A percentile compares a stretch with the other conserved stretches of the same genome.
phyloP scores from a whole-genome alignment of 345 rosid species.

The Turnera subulata region DNA sequence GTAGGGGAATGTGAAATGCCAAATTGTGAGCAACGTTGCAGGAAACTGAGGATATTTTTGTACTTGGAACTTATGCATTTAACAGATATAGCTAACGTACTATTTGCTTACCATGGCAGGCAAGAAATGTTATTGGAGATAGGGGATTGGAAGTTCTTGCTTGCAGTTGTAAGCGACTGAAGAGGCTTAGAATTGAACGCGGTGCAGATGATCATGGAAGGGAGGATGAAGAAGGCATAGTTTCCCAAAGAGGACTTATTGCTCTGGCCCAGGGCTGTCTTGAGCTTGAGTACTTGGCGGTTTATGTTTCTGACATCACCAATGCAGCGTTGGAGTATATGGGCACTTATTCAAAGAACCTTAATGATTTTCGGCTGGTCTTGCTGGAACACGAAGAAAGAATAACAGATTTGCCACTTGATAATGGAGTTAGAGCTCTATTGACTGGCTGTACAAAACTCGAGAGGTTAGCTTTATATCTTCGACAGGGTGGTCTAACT shows the following conservation, averaged over 20 bases:
- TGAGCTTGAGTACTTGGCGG: slow-evolving; percentile 71
- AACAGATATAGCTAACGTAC: neutral
- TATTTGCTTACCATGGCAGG: slow-evolving; percentile 39
- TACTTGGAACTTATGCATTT: neutral
- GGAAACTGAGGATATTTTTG: neutral
- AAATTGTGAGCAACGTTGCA: neutral
- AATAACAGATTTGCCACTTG: slow-evolving; percentile 85
- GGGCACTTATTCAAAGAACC: slow-evolving; percentile 63
- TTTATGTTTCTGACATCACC: slow-evolving; percentile 82
- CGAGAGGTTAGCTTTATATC: slow-evolving; percentile 73
- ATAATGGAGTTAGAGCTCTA: slow-evolving; percentile 77
- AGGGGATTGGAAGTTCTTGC: slow-evolving; percentile 85
- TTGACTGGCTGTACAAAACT: slow-evolving; percentile 80
- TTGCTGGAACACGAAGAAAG: slow-evolving; percentile 69
- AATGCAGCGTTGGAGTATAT: slow-evolving; percentile 64
- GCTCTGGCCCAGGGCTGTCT: slow-evolving; percentile 85
- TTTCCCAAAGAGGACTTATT: slow-evolving; percentile 81
- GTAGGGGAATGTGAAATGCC: neutral
- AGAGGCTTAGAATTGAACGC: slow-evolving; percentile 89
- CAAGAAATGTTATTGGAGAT: slow-evolving; percentile 96
- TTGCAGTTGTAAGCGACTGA: slow-evolving; percentile 56
- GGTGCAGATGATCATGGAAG: slow-evolving; percentile 86
- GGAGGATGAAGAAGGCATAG: slow-evolving; percentile 85
- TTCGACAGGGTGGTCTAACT: slow-evolving; percentile 76
- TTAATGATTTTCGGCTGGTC: slow-evolving; percentile 80